Percentiles rank a stretch among this genome's conserved stretches.
Evolutionary conservation across 495 filamentous ascomycete genomes (phyloP).

Genomic region (Beverwykella pulmonaria): DNA sequence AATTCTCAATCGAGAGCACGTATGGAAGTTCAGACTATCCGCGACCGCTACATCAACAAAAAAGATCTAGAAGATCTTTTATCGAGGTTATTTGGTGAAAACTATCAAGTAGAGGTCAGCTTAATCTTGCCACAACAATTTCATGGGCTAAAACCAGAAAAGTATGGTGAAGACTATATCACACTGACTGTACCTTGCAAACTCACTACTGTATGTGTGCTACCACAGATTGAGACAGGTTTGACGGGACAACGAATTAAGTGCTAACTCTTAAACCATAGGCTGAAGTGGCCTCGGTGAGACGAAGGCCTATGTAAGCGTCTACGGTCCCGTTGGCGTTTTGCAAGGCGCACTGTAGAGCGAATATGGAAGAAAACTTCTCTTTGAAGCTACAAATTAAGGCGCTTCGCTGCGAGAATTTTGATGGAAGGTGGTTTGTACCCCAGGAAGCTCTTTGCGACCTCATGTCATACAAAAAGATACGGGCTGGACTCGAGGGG

Average conservation of each 20-base stretch:
- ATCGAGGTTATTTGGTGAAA: not conserved
- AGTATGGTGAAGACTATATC: constrained; percentile 2
- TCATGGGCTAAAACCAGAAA: not conserved
- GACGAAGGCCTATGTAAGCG: not conserved
- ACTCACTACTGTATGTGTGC: too few relatives aligned
- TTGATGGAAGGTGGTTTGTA: not conserved
- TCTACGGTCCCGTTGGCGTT: not conserved
- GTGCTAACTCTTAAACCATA: not conserved
- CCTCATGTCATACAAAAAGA: not conserved
- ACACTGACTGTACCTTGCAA: not conserved
- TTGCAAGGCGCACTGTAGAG: not conserved
- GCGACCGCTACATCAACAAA: not conserved
- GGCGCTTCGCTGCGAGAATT: not conserved
- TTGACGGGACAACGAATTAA: not conserved
- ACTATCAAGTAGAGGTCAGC: not conserved
- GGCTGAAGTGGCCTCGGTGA: not conserved
- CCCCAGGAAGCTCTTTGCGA: not conserved
- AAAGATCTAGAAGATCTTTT: not conserved
- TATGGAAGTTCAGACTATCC: not conserved
- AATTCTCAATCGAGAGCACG: not conserved
- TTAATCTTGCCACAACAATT: not conserved
- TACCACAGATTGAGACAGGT: too few relatives aligned
- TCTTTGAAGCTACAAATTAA: not conserved
- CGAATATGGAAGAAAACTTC: not conserved
- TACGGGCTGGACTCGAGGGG: not conserved